phyloP scores from a whole-genome alignment of 2,329 filamentous ascomycete species.

The Ophiostoma quercus region DNA sequence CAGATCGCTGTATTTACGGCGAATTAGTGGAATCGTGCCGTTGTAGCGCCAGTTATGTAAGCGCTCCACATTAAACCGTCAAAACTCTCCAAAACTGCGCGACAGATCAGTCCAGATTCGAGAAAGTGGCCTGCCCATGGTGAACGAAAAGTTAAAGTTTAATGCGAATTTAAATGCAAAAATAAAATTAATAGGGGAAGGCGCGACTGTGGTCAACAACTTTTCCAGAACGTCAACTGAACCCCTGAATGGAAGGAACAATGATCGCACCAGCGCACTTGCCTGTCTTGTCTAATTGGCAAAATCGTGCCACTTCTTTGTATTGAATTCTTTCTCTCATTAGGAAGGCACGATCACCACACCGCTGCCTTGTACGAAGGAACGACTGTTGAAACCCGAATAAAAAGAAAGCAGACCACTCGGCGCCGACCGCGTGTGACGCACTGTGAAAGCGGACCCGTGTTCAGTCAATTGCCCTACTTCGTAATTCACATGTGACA shows the following conservation, averaged over 20 bases:
- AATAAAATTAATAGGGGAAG: neutral
- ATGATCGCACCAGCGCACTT: neutral
- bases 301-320: neutral
- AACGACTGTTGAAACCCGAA: too few species aligned
- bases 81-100: conserved; percentile 1
- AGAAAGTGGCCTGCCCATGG: conserved; percentile 20
- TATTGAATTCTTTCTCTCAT: neutral
- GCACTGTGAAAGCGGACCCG: neutral
- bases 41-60: conserved; percentile 5
- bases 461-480: neutral
- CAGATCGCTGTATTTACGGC: neutral
- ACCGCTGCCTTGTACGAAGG: neutral
- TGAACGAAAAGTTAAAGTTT: neutral
- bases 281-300: neutral
- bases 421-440: neutral
- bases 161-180: neutral
- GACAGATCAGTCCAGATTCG: conserved; percentile 24
- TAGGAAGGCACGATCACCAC: neutral
- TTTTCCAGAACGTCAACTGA: neutral
- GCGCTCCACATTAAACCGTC: neutral
- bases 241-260: neutral
- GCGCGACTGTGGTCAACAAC: neutral
- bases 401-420: neutral
- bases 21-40: neutral
- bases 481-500: conserved; percentile 10